Evolutionary conservation across 148 eudicot species (phyloP).

Genomic region (Fagopyrum tataricum): DNA sequence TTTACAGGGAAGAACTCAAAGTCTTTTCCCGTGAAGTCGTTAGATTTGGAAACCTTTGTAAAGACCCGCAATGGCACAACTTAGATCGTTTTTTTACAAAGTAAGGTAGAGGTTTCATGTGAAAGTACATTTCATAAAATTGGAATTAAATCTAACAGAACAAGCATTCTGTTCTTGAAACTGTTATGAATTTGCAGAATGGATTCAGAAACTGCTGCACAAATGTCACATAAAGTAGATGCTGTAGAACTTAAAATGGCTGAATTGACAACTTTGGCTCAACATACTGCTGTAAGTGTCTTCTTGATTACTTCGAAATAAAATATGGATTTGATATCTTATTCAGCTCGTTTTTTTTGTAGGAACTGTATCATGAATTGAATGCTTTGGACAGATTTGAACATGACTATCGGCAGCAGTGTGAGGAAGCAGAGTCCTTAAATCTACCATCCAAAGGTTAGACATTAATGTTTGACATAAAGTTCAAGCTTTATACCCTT

Average conservation of each 20-base stretch:
- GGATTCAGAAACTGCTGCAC: conserved; percentile 41
- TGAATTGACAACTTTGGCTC: conserved; percentile 62
- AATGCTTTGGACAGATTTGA: conserved; percentile 86
- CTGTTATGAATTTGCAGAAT: conserved; percentile 41
- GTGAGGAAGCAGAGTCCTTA: conserved; percentile 69
- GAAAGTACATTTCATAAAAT: neutral
- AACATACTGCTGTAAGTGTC: conserved; percentile 77
- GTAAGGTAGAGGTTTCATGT: conserved; percentile 34
- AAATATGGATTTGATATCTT: neutral
- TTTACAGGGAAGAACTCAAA: conserved; percentile 73
- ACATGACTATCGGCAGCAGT: conserved; percentile 70
- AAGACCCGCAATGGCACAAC: conserved; percentile 95
- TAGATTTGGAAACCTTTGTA: conserved; percentile 90
- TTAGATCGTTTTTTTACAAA: conserved; percentile 65
- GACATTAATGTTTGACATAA: too few species aligned
- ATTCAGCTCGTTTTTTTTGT: conserved; percentile 11
- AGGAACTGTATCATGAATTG: conserved; percentile 93
- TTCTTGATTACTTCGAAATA: neutral
- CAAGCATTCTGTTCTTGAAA: conserved; percentile 6
- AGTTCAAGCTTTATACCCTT: too few species aligned
- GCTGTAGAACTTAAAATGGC: conserved; percentile 68
- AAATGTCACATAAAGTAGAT: conserved; percentile 39
- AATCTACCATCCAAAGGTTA: conserved; percentile 87
- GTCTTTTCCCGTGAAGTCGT: conserved; percentile 79
- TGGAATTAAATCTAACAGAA: conserved; percentile 4